Conservation (phyloP, 441 rosid genomes). For the Euphorbia corollata region DNA sequence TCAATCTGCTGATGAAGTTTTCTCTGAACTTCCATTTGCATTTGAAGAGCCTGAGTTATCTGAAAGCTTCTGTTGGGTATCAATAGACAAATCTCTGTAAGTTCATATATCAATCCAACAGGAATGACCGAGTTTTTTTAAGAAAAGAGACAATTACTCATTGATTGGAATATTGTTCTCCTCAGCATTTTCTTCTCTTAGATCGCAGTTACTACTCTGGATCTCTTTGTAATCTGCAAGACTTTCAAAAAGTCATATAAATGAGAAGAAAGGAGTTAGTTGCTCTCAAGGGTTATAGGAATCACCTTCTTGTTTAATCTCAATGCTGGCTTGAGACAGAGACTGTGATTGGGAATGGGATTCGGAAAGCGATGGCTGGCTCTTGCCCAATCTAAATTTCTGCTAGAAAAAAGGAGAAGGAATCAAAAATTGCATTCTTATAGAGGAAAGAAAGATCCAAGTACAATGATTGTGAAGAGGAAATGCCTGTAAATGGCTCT, state of each 20-base stretch:
- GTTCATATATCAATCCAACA: constrained; percentile 13
- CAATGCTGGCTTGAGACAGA: constrained; percentile 37
- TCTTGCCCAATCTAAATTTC: constrained; percentile 89
- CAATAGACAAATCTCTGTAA: constrained; percentile 19
- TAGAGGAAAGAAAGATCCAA: constrained; percentile 11
- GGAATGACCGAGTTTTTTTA: constrained; percentile 4
- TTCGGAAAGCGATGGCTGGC: constrained; percentile 34
- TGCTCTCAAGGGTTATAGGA: constrained; percentile 1
- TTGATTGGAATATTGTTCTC: constrained; percentile 38
- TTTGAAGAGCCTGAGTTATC: constrained; percentile 72
- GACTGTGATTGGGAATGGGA: constrained; percentile 14
- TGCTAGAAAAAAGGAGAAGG: constrained; percentile 31
- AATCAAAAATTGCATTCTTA: constrained; percentile 3
- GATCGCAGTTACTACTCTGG: constrained; percentile 19
- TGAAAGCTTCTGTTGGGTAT: constrained; percentile 47
- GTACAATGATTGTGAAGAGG: constrained; percentile 13
- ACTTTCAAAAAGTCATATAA: constrained; percentile 15
- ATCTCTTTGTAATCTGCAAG: constrained; percentile 55
- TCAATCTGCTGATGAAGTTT: constrained; percentile 91
- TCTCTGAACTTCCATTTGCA: constrained; percentile 92
- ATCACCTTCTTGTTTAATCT: constrained; percentile 47
- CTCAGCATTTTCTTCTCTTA: constrained; percentile 25
- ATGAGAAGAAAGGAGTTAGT: constrained; percentile 7
- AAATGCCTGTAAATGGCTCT: constrained; percentile 88
- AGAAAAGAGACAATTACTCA: constrained; percentile 46